Base-by-base conservation (phyloP, 2,329 filamentous ascomycete species). In the Colletotrichum sp. region DNA sequence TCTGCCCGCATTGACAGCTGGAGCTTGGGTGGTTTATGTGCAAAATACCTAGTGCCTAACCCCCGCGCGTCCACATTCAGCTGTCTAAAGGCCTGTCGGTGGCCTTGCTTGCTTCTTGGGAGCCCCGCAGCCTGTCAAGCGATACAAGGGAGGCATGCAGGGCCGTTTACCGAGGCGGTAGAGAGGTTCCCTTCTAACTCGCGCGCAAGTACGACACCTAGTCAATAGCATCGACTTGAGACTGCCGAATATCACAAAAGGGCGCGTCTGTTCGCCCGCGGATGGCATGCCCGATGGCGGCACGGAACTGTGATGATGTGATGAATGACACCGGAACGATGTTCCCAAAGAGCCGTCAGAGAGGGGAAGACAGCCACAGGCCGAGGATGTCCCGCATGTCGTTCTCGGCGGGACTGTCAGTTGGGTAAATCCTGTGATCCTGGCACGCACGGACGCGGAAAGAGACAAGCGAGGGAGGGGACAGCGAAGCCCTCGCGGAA, bases 1-100 rank as follows among this genome's bases (percentile, higher is more conserved):
- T 15, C 59, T 70, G 55, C n/a, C 66, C 55, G 61, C 61, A 67
- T 67, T 72, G 72, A 63, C 72, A 75, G 68, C 36, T 72, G 60
- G 48, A 61, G 72, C 68, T 72, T 55, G 27, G 28, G 16, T 44
- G 67, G 52, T 36, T 30, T 22, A 28, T 66, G 61, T 67, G 52
- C 48, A 48, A 25, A 36, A 52, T 52, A 13, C 44, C 44, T 52
- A 52, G 39, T 52, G 44, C n/a, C 44, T 52, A 30, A 61, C 25
- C 60, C 72, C 68, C 68, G 59, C 71, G 57, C 44, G 72, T 66
- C 67, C 60, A 60, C 60, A 48, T 57, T 8, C 28, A 57, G 65
- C 36, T 48, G 44, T 68, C 25, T 57, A 52, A 44, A 68, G 25
- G 39, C 39, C 36, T 48, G 63, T 52, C 27, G 16, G 25, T 34